These are phyloP conservation scores for Cymbidium sinense DNA, from an alignment of 106 monocot genomes.

Conservation along the genomic window DNA sequence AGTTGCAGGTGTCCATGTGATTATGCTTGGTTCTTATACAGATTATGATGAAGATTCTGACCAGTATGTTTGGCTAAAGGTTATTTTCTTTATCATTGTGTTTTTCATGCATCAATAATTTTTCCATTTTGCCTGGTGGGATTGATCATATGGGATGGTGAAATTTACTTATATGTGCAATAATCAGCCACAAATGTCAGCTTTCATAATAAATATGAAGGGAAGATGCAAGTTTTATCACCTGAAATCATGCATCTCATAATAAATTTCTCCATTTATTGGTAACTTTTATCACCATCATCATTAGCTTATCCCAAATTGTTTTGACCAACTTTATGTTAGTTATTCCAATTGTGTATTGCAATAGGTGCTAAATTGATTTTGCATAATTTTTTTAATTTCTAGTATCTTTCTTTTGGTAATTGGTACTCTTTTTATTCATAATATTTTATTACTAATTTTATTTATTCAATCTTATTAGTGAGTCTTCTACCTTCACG, in stretches of 20 bases:
- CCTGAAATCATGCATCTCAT: neutral
- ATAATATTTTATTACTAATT: too few species aligned
- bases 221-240: neutral
- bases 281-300: too few species aligned
- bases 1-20: constrained; percentile 63
- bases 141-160: neutral
- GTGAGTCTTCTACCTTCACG: too few species aligned
- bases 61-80: constrained; percentile 94
- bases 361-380: neutral
- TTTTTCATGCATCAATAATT: neutral
- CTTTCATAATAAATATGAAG: too few species aligned
- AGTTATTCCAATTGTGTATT: neutral
- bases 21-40: constrained; percentile 96
- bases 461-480: too few species aligned
- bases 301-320: too few species aligned
- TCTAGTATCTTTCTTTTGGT: too few species aligned
- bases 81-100: constrained; percentile 14
- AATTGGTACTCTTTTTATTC: too few species aligned
- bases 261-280: neutral
- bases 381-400: neutral
- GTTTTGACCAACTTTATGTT: neutral
- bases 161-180: neutral
- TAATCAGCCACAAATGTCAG: too few species aligned
- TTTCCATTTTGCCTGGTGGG: neutral
- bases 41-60: constrained; percentile 76